Evolutionary conservation across 148 eudicot species (phyloP).

Genomic region (Suaeda aralocaspica): DNA sequence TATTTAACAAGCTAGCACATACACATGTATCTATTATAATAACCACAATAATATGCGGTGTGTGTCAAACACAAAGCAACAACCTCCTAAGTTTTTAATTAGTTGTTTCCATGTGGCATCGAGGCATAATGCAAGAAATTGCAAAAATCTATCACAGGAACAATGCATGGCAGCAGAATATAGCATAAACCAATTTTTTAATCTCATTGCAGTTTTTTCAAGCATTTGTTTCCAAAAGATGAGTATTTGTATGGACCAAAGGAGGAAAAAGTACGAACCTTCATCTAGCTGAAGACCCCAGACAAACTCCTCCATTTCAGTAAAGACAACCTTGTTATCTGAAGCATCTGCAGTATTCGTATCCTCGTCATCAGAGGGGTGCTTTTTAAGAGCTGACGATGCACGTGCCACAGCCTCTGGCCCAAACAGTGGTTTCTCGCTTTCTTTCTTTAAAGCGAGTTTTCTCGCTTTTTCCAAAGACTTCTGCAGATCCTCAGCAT

Average conservation of each 20-base stretch:
- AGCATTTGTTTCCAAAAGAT: neutral
- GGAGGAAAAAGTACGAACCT: conserved; percentile 41
- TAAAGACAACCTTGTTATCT: conserved; percentile 86
- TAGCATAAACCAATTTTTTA: neutral
- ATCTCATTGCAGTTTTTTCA: neutral
- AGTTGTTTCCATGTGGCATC: neutral
- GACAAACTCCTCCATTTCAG: conserved; percentile 99
- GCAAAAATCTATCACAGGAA: neutral
- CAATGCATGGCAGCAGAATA: neutral
- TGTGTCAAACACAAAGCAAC: neutral
- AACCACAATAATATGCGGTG: neutral
- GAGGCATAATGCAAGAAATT: neutral
- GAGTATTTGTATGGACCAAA: neutral
- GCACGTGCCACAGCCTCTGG: conserved; percentile 65
- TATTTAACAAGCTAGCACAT: neutral
- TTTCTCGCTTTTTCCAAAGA: conserved; percentile 83
- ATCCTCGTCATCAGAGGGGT: conserved; percentile 41
- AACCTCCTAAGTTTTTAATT: neutral
- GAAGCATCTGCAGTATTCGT: conserved; percentile 45
- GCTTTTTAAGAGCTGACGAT: conserved; percentile 33
- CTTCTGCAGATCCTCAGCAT: conserved; percentile 79
- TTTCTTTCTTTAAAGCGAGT: conserved; percentile 70
- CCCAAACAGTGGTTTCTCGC: conserved; percentile 38
- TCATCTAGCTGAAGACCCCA: conserved; percentile 96
- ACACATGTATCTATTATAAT: neutral